These are phyloP conservation scores for Cystofilobasidium bisporidii DNA, from an alignment of 768 basidiomycete species.

Conservation along the genomic window DNA sequence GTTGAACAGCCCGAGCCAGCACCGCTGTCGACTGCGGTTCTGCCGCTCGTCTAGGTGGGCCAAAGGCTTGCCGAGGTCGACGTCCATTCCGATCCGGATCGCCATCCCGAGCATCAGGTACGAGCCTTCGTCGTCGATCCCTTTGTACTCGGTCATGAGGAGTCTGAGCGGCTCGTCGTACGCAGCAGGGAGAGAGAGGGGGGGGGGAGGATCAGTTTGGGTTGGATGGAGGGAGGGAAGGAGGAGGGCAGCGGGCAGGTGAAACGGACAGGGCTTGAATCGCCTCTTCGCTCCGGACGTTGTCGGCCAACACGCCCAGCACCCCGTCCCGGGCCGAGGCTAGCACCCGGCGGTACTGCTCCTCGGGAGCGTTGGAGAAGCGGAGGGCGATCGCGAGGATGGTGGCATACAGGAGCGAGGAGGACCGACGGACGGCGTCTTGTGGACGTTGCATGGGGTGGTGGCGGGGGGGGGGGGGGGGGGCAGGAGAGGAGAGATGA, in stretches of 20 bases:
- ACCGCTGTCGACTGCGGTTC: not conserved
- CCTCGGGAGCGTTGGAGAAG: not conserved
- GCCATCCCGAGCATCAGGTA: conserved; percentile 12
- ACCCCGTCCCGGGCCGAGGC: not conserved
- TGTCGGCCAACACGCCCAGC: not conserved
- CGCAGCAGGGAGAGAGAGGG: too few species aligned
- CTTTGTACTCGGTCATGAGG: conserved; percentile 3
- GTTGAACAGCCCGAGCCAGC: conserved; percentile 7
- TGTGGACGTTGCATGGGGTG: too few species aligned
- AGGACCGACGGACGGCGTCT: conserved; percentile 7
- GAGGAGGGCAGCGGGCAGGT: not conserved
- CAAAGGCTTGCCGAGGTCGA: not conserved
- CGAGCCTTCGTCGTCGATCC: not conserved
- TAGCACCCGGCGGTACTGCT: not conserved
- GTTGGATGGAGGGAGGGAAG: too few species aligned
- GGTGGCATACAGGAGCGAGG: conserved; percentile 9
- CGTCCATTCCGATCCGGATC: conserved; percentile 13
- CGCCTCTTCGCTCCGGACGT: not conserved
- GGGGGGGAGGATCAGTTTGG: too few species aligned
- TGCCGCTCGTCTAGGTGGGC: not conserved
- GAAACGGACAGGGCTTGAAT: not conserved
- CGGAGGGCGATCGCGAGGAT: conserved; percentile 12
- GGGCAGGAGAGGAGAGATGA: not conserved
- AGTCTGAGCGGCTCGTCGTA: not conserved
- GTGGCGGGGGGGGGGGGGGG: too few species aligned